These are phyloP conservation scores for Infundibulicybe gibba DNA, from an alignment of 768 basidiomycete species.

Conservation along the genomic window DNA sequence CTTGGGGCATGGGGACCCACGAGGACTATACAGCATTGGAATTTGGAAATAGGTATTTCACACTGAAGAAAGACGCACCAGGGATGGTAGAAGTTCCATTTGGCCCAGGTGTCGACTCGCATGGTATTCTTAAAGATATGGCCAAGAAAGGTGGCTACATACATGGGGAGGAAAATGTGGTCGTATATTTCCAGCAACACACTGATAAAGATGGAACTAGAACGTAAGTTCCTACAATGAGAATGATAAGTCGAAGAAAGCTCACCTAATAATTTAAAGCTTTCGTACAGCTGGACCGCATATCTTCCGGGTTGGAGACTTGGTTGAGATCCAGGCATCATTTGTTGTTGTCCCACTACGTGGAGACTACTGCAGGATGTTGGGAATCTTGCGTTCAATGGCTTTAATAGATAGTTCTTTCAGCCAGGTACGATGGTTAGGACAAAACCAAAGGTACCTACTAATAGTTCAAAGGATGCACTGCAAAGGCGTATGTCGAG, in stretches of 20 bases:
- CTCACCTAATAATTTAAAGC: neutral
- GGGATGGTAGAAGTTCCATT: neutral
- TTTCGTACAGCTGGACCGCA: slow-evolving; percentile 3
- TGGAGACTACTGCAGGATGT: slow-evolving; percentile 6
- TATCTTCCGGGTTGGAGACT: slow-evolving; percentile 11
- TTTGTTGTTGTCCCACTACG: slow-evolving; percentile 7
- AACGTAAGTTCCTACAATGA: too few relatives aligned
- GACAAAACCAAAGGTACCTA: too few relatives aligned
- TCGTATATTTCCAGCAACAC: neutral
- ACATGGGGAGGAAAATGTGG: neutral
- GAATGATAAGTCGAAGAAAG: too few relatives aligned
- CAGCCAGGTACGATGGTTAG: slow-evolving; percentile 7
- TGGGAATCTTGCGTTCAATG: slow-evolving; percentile 5
- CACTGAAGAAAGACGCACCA: neutral
- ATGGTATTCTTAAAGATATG: neutral
- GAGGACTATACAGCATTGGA: neutral
- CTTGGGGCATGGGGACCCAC: neutral
- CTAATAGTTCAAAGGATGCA: too few relatives aligned
- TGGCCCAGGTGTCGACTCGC: neutral
- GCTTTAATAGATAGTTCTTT: slow-evolving; percentile 10
- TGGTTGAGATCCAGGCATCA: slow-evolving; percentile 14
- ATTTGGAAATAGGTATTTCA: neutral
- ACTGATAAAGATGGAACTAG: too few relatives aligned
- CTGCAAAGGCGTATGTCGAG: too few relatives aligned
- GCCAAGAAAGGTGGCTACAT: neutral